A percentile compares a stretch with the other conserved stretches of the same genome.
Evolutionary conservation across 441 rosid species (phyloP).

Genomic region (Aleurites moluccanus): DNA sequence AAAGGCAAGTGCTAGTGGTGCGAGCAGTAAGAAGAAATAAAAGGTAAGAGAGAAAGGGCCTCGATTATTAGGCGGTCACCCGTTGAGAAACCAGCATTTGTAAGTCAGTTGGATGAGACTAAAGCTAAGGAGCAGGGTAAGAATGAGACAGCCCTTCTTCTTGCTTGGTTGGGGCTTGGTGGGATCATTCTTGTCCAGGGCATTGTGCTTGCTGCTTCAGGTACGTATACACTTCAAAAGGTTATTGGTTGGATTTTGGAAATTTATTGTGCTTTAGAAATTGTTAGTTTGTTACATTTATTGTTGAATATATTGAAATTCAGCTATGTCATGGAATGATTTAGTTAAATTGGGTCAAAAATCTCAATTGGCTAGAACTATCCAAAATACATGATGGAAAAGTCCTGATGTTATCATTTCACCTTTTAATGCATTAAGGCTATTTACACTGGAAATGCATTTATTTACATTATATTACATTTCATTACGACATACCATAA

Average conservation of each 20-base stretch:
- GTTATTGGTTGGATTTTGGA: not conserved
- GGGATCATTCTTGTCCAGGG: slow-evolving; percentile 70
- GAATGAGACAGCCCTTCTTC: slow-evolving; percentile 85
- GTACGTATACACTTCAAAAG: too few relatives aligned
- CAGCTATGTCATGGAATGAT: not conserved
- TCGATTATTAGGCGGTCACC: slow-evolving; percentile 60
- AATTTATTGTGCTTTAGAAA: not conserved
- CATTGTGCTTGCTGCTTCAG: slow-evolving; percentile 71
- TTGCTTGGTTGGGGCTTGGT: slow-evolving; percentile 86
- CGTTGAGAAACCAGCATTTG: slow-evolving; percentile 57
- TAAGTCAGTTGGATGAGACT: slow-evolving; percentile 52
- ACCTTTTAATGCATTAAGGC: too few relatives aligned
- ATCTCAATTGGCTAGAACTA: not conserved
- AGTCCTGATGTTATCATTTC: too few relatives aligned
- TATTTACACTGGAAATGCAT: too few relatives aligned
- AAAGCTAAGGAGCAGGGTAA: slow-evolving; percentile 55
- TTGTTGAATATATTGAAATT: not conserved
- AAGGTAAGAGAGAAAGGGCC: slow-evolving; percentile 54
- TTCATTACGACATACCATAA: too few relatives aligned
- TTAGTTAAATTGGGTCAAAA: not conserved
- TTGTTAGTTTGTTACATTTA: not conserved
- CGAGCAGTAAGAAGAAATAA: slow-evolving; percentile 35
- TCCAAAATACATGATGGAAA: not conserved
- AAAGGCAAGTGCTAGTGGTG: not conserved
- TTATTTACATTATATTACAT: too few relatives aligned